Evolutionary conservation across 805 yeast genomes (phyloP).

Genomic region (Yueomyces sp.): DNA sequence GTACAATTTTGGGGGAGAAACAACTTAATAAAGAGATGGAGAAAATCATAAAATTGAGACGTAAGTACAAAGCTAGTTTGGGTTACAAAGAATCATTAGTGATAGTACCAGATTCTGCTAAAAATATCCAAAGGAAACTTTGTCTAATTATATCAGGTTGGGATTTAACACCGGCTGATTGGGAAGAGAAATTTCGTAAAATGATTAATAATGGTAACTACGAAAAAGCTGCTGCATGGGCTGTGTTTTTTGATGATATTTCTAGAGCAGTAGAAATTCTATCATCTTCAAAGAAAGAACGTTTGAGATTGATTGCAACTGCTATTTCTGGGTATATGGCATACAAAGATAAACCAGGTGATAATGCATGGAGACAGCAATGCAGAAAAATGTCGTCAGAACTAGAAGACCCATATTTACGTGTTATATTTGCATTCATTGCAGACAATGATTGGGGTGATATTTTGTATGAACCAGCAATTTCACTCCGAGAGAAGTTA

Average conservation of each 20-base stretch:
- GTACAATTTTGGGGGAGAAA: slow-evolving; percentile 17
- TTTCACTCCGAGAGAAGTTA: slow-evolving; percentile 76
- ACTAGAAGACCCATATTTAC: slow-evolving; percentile 72
- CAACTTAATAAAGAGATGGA: slow-evolving; percentile 24
- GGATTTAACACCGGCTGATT: slow-evolving; percentile 65
- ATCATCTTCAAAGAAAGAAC: slow-evolving; percentile 56
- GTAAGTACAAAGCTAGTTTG: slow-evolving; percentile 12
- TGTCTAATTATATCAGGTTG: slow-evolving; percentile 84
- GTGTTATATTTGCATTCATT: slow-evolving; percentile 87
- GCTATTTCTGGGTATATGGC: slow-evolving; percentile 81
- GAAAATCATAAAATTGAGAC: slow-evolving; percentile 29
- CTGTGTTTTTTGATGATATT: slow-evolving; percentile 85
- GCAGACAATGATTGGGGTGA: slow-evolving; percentile 97
- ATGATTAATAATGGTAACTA: slow-evolving; percentile 46
- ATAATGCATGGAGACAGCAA: slow-evolving; percentile 85
- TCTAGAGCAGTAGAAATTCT: slow-evolving; percentile 68
- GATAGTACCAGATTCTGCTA: slow-evolving; percentile 16
- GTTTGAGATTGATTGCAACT: slow-evolving; percentile 69
- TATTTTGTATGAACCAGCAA: slow-evolving; percentile 76
- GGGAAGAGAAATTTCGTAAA: slow-evolving; percentile 51
- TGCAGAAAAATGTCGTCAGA: slow-evolving; percentile 83
- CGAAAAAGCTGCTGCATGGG: slow-evolving; percentile 97
- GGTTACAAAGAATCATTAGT: slow-evolving; percentile 11
- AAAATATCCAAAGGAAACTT: slow-evolving; percentile 54
- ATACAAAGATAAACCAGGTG: slow-evolving; percentile 28